Percentiles rank a stretch among this genome's conserved stretches.
phyloP scores from a whole-genome alignment of 176 grass and related monocot genomes.

The Urochloa ruziziensis region DNA sequence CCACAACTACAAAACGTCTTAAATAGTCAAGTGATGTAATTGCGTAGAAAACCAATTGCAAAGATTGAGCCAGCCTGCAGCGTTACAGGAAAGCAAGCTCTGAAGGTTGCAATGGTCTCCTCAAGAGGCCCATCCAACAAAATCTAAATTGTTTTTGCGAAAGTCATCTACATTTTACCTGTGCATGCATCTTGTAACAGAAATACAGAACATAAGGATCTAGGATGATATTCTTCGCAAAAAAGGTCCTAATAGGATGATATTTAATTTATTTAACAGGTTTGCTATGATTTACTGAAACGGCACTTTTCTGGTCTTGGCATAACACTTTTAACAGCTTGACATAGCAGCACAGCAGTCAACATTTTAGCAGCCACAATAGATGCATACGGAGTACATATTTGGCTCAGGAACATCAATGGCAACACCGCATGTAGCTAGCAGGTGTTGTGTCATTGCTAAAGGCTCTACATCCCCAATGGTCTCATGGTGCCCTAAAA shows the following conservation, averaged over 20 bases:
- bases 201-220: background rate
- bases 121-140: conserved; percentile 31
- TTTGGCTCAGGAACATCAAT: background rate
- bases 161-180: background rate
- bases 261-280: background rate
- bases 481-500: too few relatives aligned
- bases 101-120: conserved; percentile 23
- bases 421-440: too few relatives aligned
- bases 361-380: too few relatives aligned
- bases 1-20: background rate
- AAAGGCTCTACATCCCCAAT: too few relatives aligned
- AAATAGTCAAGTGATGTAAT: too few relatives aligned
- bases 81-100: background rate
- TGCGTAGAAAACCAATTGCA: background rate
- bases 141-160: background rate
- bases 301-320: background rate
- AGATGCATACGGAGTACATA: too few relatives aligned
- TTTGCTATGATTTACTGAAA: background rate
- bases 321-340: background rate
- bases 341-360: too few relatives aligned
- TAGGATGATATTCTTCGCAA: too few relatives aligned
- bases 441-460: background rate
- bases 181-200: background rate
- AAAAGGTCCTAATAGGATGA: too few relatives aligned
- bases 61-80: conserved; percentile 10